phyloP scores from a whole-genome alignment of 176 grass and related monocot genomes.

The Otatea glauca region DNA sequence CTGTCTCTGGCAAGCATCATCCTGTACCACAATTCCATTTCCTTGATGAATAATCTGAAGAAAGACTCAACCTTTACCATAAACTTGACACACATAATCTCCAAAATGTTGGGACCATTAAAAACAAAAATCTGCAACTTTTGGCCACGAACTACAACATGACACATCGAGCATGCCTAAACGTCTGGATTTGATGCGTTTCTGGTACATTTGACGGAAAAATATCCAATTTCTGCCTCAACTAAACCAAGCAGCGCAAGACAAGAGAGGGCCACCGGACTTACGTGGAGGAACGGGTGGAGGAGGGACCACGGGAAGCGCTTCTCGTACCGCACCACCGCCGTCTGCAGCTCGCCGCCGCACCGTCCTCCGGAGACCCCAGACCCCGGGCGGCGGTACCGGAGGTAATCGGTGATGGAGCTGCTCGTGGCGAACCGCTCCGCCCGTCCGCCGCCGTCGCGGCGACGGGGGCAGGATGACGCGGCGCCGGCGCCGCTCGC shows the following conservation, averaged over 20 bases:
- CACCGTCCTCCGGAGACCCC: not conserved
- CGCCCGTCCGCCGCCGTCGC: not conserved
- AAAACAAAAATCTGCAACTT: not conserved
- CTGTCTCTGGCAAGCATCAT: not conserved
- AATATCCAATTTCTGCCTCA: not conserved
- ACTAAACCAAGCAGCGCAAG: not conserved
- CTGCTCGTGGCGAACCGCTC: constrained; percentile 48
- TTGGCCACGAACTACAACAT: not conserved
- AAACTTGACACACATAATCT: not conserved
- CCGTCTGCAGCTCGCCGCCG: constrained; percentile 74
- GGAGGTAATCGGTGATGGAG: constrained; percentile 71
- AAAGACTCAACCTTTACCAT: not conserved
- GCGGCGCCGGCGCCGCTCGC: constrained; percentile 1
- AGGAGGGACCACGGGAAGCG: constrained; percentile 68
- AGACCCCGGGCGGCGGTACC: constrained; percentile 50
- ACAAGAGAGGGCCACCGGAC: not conserved
- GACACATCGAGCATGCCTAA: not conserved
- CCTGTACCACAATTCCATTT: not conserved
- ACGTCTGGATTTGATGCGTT: not conserved
- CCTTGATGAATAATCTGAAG: not conserved
- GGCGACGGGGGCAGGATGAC: not conserved
- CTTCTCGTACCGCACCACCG: constrained; percentile 82
- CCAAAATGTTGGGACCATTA: not conserved
- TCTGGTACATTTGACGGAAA: not conserved
- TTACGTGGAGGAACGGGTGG: constrained; percentile 65